Evolutionary conservation across 108 stramenopile genomes (phyloP).

Genomic region (Tribonema minus): DNA sequence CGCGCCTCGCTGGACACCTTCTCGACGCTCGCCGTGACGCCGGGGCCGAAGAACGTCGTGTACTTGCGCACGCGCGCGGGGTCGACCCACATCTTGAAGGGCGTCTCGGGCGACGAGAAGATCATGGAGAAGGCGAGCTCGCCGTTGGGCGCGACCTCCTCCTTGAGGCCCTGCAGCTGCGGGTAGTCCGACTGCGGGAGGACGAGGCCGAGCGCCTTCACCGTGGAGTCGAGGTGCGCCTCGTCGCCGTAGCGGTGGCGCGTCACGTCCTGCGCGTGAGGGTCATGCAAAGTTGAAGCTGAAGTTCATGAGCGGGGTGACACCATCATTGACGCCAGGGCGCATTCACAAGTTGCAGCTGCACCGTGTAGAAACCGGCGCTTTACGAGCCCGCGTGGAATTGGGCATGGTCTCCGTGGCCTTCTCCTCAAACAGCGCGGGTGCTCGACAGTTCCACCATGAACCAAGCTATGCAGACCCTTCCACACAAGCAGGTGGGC

Average conservation of each 20-base stretch:
- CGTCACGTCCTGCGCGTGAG: conserved; percentile 95
- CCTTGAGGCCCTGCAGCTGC: conserved; percentile 77
- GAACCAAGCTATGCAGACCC: too few relatives aligned
- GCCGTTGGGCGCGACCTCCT: conserved; percentile 45
- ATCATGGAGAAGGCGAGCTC: conserved; percentile 79
- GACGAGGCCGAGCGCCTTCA: conserved; percentile 86
- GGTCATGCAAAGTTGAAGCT: too few relatives aligned
- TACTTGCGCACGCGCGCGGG: conserved; percentile 81
- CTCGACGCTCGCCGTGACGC: conserved; percentile 71
- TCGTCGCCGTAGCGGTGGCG: conserved; percentile 95
- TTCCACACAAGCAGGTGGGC: too few relatives aligned
- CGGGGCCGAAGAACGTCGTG: conserved; percentile 88
- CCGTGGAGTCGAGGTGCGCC: conserved; percentile 93
- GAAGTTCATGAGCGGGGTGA: too few relatives aligned
- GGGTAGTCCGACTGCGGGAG: conserved; percentile 89
- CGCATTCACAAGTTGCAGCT: too few relatives aligned
- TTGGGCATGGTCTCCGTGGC: conserved; percentile 68
- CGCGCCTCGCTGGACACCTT: conserved; percentile 87
- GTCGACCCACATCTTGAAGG: conserved; percentile 95
- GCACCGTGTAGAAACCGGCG: too few relatives aligned
- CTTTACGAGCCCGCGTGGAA: conserved; percentile 62
- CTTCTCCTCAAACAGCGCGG: conserved; percentile 71
- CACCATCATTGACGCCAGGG: too few relatives aligned
- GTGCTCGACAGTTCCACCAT: too few relatives aligned
- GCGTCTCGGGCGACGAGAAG: conserved; percentile 84